Evolutionary conservation across 352 stramenopile genomes (phyloP), one percentile per base, ranked within the genome.

Genomic region (Pythium brachiatum): DNA sequence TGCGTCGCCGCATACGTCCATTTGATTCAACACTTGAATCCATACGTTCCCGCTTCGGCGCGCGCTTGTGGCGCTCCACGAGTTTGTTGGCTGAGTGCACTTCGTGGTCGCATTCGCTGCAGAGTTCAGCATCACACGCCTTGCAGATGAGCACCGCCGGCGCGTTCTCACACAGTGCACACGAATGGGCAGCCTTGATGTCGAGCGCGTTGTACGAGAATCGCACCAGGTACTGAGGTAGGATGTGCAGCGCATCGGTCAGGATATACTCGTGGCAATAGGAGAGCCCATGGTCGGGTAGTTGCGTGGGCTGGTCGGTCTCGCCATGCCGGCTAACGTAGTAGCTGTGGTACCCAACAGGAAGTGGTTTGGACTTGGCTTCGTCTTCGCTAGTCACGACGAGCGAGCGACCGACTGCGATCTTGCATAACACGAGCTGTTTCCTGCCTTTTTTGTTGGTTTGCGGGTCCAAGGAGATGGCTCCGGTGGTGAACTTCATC

Each of bases 51-150:
- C 38, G 38, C n/a, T 84, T 48, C 12, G 78, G 67, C 11, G 67
- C 73, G 23, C 83, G 78, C 53, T 80, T 84, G 58, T 94, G 85
- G 12, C 83, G 78, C 34, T 81, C 74, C 18, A 87, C 83, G 38
- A 94, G 73, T 34, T 92, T 94, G 70, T 94, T 94, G 5, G 85
- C 81, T 13, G 79, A 90, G 61, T 94, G 83, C 7, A 91, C 75
- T 60, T 88, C 62, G 25, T 88, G 58, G 60, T 94, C 85, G 47
- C 85, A 94, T 21, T 67, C 53, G 2, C 57, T 51, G 57, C 85
- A 94, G n/a, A 92, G 74, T 20, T 86, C 66, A 2, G 80, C 83
- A 31, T 90, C 81, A 60, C 83, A 94, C 3, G 80, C 68, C 26
- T 75, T 79, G 43, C 85, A 94, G 3, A 68, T 38, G 7, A 92